phyloP scores from a whole-genome alignment of 1,284 basidiomycete genomes.

The Earliella scabrosa region DNA sequence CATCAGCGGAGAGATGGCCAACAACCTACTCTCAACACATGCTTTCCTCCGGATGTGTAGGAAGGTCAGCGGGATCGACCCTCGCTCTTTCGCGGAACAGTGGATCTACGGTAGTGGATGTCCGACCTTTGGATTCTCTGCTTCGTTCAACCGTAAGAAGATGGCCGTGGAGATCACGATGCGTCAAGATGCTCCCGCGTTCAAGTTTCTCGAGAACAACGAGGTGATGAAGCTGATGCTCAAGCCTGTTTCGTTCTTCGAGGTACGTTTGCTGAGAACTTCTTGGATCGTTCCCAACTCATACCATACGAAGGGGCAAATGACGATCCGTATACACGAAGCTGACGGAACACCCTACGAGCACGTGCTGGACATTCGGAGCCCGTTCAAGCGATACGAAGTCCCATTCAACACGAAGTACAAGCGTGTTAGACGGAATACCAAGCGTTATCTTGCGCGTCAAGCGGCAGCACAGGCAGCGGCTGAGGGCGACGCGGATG shows the following conservation, averaged over 20 bases:
- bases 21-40: conserved; percentile 89
- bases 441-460: conserved; percentile 92
- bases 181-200: conserved; percentile 86
- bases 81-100: conserved; percentile 91
- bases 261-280: conserved; percentile 49
- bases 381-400: conserved; percentile 88
- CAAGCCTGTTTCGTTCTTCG: conserved; percentile 89
- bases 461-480: conserved; percentile 94
- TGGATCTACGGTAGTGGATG: conserved; percentile 99
- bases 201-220: conserved; percentile 67
- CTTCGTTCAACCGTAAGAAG: conserved; percentile 96
- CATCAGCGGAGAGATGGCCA: conserved; percentile 88
- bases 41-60: conserved; percentile 91
- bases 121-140: conserved; percentile 88
- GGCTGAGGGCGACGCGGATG: conserved; percentile 88
- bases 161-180: conserved; percentile 97
- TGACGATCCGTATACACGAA: conserved; percentile 99
- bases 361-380: conserved; percentile 93
- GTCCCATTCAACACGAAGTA: conserved; percentile 99
- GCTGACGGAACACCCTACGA: conserved; percentile 99
- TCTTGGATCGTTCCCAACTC: conserved; percentile 4
- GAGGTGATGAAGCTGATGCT: conserved; percentile 69
- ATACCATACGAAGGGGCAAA: conserved; percentile 71
- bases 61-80: conserved; percentile 92
- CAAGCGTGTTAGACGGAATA: conserved; percentile 94